Evolutionary conservation across 2,329 filamentous ascomycete species (phyloP), one percentile per base, ranked within the genome.

Genomic region (Chrysoporthe cubensis): DNA sequence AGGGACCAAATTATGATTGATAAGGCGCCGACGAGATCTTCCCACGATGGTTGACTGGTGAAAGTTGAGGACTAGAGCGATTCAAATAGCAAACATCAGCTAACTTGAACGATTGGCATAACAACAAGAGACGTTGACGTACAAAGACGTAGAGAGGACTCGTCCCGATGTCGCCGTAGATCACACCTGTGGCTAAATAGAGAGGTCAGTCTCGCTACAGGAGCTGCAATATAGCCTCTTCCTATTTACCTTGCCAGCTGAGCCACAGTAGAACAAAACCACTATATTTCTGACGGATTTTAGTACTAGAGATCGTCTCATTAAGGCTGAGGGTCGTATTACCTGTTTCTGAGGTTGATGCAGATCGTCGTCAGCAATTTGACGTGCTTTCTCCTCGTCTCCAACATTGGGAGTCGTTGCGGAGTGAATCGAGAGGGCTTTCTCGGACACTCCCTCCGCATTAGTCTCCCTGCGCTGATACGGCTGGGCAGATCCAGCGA

Each of bases 1-100:
- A 92, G 77, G 0, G 88, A 86, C 90, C 89, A 92, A 58, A 92
- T 85, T 69, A 92, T 87, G 56, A 92, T 83, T 3, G 89, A 91
- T 1, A 91, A 79, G 0, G 87, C 88, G 59, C 89, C 87, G 58
- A 91, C 80, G 3, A 92, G 80, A 71, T 90, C 86, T 32, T 86
- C 80, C 71, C 85, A 84, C 7, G 78, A 81, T 0, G 88, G 88
- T 18, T 83, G 78, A 2, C 79, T 77, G 37, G 82, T 80, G 73
- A 92, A 92, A 0, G 88, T 90, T n/a, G 87, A 89, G 56, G 56
- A 58, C 56, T 58, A 26, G 16, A 21, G 34, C 18, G 0, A 14
- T 40, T 34, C 26, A 4, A 32, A 42, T 9, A 7, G 6, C 9
- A 40, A 13, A 14, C 16, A n/a, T 58, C 3, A 58, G n/a, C n/a